Percentiles rank a stretch among this genome's conserved stretches.
phyloP scores from a whole-genome alignment of 345 rosid genomes.

The Acer yangbiense region DNA sequence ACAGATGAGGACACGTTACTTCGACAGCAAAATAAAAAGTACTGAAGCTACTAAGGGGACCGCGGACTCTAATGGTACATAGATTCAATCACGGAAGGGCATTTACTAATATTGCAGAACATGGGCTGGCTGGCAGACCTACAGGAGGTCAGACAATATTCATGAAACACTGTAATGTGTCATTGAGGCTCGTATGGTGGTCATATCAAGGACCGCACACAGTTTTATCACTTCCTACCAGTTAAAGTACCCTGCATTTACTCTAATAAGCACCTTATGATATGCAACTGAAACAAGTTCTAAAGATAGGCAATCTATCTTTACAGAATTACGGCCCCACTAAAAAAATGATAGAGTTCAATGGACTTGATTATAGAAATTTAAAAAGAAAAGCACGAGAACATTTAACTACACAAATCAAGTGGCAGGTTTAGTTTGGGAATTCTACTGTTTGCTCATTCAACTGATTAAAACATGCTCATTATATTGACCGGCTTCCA shows the following conservation, averaged over 20 bases:
- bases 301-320: too few relatives aligned
- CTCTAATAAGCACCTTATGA: background rate
- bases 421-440: background rate
- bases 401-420: conserved; percentile 4
- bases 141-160: background rate
- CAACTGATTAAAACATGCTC: background rate
- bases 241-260: background rate
- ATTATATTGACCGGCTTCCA: background rate
- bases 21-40: background rate
- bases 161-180: background rate
- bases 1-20: background rate
- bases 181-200: background rate
- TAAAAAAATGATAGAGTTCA: background rate
- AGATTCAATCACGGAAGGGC: background rate
- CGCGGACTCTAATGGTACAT: background rate
- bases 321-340: too few relatives aligned
- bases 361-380: background rate
- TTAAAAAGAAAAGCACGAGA: background rate
- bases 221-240: conserved; percentile 3
- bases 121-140: conserved; percentile 11
- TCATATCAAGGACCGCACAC: background rate
- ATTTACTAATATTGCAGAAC: conserved; percentile 6
- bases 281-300: too few relatives aligned
- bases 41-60: background rate
- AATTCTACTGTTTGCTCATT: background rate